Evolutionary conservation across 352 stramenopile species (phyloP).

Genomic region (Globisporangium iwayamae): DNA sequence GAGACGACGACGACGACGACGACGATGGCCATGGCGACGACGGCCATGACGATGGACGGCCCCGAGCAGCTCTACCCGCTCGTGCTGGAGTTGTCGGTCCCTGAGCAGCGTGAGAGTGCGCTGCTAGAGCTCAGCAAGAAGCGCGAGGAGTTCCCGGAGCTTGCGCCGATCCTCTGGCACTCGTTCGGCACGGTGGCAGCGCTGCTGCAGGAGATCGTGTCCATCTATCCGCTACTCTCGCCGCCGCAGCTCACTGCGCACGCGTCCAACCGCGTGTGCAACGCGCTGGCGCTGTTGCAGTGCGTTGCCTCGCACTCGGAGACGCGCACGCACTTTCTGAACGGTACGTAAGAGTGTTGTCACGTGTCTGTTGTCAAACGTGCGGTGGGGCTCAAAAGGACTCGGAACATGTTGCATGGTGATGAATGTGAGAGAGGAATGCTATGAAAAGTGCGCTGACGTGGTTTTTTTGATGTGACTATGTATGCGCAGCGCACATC

Average conservation of each 20-base stretch:
- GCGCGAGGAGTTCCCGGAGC: constrained; percentile 95
- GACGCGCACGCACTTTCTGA: constrained; percentile 96
- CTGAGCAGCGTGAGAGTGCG: constrained; percentile 94
- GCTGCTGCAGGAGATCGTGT: constrained; percentile 98
- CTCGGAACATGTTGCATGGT: neutral
- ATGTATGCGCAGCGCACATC: constrained; percentile 84
- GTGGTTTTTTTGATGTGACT: neutral
- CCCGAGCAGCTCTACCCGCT: constrained; percentile 85
- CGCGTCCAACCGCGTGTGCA: constrained; percentile 97
- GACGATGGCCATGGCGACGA: constrained; percentile 13
- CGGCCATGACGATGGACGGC: constrained; percentile 36
- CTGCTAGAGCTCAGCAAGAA: constrained; percentile 98
- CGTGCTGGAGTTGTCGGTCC: constrained; percentile 92
- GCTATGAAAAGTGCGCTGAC: neutral
- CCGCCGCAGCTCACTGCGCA: constrained; percentile 96
- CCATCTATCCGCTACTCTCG: constrained; percentile 97
- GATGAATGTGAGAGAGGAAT: neutral
- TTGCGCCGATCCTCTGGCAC: constrained; percentile 98
- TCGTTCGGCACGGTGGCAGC: constrained; percentile 96
- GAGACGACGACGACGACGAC: neutral
- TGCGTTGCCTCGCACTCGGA: constrained; percentile 97
- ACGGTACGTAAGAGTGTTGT: constrained; percentile 36
- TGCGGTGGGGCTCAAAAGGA: neutral
- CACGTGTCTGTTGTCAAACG: neutral
- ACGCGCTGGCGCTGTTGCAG: constrained; percentile 97